Percentiles rank a stretch among this genome's conserved stretches.
Conservation (phyloP, 1,284 basidiomycete genomes). For the Cutaneotrichosporon cavernicola region DNA sequence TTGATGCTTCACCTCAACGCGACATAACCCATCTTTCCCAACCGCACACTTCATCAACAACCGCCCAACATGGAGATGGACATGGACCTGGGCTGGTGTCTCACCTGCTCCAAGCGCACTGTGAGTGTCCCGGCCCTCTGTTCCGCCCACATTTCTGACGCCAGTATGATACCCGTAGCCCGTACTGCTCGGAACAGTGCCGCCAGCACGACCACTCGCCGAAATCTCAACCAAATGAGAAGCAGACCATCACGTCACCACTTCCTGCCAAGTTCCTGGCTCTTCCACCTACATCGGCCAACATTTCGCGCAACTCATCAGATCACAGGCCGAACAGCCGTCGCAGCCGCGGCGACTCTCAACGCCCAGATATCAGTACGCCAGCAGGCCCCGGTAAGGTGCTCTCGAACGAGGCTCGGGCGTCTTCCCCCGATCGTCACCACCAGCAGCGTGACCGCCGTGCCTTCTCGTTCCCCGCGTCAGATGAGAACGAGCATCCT, state of each 20-base stretch:
- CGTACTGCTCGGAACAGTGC: constrained; percentile 47
- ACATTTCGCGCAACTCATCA: constrained; percentile 12
- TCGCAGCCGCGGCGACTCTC: neutral
- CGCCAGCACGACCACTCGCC: constrained; percentile 33
- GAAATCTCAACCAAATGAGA: constrained; percentile 9
- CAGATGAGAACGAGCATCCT: constrained; percentile 19
- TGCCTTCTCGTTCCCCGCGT: constrained; percentile 48
- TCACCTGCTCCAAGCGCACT: constrained; percentile 38
- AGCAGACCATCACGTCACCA: constrained; percentile 33
- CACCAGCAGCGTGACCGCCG: constrained; percentile 36
- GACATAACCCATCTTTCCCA: neutral
- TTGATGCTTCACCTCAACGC: neutral
- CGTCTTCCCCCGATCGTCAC: neutral
- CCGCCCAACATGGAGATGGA: constrained; percentile 27
- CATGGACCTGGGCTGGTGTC: constrained; percentile 30
- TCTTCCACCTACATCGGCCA: constrained; percentile 8
- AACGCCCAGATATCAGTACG: neutral
- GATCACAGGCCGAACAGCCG: constrained; percentile 1
- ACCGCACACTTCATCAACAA: neutral
- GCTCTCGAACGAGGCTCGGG: neutral
- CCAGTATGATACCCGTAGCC: constrained; percentile 39
- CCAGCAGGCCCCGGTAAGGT: neutral
- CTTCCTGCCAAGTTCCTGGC: constrained; percentile 26
- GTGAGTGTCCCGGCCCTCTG: constrained; percentile 28
- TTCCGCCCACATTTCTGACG: constrained; percentile 4